Evolutionary conservation across 1,284 basidiomycete species (phyloP).

Genomic region (Mycena sp.): DNA sequence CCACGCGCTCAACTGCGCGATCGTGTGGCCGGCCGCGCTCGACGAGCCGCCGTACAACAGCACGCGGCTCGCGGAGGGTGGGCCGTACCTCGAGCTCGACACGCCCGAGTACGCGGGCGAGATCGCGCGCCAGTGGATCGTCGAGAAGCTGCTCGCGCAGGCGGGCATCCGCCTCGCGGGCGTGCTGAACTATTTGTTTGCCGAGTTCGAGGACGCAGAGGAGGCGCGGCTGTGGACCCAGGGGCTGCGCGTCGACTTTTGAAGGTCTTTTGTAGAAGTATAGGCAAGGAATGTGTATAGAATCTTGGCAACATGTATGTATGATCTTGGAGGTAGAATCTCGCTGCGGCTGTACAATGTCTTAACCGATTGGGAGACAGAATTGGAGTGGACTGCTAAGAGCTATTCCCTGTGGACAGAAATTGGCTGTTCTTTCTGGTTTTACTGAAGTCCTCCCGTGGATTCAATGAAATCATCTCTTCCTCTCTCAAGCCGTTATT

Average conservation of each 20-base stretch:
- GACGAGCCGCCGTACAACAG: constrained; percentile 54
- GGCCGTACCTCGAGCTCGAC: constrained; percentile 79
- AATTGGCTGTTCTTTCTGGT: too few relatives aligned
- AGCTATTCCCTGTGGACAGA: too few relatives aligned
- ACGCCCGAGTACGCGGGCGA: constrained; percentile 82
- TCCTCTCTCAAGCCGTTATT: too few relatives aligned
- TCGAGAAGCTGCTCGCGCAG: constrained; percentile 86
- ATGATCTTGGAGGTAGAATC: too few relatives aligned
- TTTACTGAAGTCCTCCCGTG: too few relatives aligned
- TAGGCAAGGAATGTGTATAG: too few relatives aligned
- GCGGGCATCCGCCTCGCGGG: constrained; percentile 86
- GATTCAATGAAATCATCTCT: too few relatives aligned
- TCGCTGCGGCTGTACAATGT: too few relatives aligned
- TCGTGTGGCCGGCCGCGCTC: constrained; percentile 80
- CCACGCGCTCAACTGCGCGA: constrained; percentile 81
- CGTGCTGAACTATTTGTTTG: constrained; percentile 80
- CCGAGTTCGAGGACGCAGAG: constrained; percentile 41
- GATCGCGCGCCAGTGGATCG: constrained; percentile 71
- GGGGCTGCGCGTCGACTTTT: constrained; percentile 6
- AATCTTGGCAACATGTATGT: too few relatives aligned
- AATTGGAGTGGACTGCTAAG: too few relatives aligned
- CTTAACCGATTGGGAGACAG: too few relatives aligned
- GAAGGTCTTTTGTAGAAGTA: too few relatives aligned
- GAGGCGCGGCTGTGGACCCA: constrained; percentile 2
- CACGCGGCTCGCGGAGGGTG: constrained; percentile 16